Conservation (phyloP, 2,329 filamentous ascomycete genomes). For the Sarocladium strictum region DNA sequence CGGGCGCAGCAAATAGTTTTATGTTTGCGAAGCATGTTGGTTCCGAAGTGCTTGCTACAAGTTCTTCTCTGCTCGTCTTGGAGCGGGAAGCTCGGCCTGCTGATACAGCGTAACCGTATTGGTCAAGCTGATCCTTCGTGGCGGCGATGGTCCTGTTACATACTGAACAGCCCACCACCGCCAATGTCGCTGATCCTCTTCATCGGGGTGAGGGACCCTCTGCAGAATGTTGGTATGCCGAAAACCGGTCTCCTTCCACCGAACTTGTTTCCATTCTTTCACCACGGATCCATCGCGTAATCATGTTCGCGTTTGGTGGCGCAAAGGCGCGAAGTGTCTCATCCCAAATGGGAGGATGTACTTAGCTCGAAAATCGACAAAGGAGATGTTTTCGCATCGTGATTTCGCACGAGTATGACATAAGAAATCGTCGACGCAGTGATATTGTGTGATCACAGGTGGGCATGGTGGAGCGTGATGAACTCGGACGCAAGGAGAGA, state of each 20-base stretch:
- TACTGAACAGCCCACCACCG: not conserved
- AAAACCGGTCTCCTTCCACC: too few relatives aligned
- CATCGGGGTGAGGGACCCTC: not conserved
- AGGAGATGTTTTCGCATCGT: not conserved
- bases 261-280: too few relatives aligned
- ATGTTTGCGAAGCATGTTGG: too few relatives aligned
- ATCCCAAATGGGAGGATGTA: constrained; percentile 2
- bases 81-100: not conserved
- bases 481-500: not conserved
- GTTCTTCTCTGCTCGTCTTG: too few relatives aligned
- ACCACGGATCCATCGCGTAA: not conserved
- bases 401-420: not conserved
- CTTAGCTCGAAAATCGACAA: not conserved
- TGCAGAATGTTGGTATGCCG: not conserved
- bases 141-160: not conserved
- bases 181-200: not conserved
- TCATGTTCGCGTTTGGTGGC: not conserved
- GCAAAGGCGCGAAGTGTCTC: not conserved
- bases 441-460: not conserved
- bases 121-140: not conserved
- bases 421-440: not conserved
- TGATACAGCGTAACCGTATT: not conserved
- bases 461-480: not conserved
- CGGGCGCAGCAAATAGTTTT: not conserved
- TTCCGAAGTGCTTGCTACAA: not conserved